A percentile compares a stretch with the other conserved stretches of the same genome.
Conservation (phyloP, 75 land plant genomes). For the Pinus tabuliformis region DNA sequence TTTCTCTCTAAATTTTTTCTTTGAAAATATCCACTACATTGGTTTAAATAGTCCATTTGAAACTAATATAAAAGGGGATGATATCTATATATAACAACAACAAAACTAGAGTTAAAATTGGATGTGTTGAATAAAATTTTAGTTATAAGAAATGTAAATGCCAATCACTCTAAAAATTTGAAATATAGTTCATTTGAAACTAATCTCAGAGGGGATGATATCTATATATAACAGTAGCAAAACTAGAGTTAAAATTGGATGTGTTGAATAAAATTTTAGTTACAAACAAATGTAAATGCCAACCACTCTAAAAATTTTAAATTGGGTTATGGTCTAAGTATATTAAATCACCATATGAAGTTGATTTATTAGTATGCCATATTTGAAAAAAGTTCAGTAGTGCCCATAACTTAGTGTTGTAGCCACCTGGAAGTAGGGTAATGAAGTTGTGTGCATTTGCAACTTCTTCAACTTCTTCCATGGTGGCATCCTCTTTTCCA, state of each 20-base stretch:
- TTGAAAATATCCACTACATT: background rate
- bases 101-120: no score
- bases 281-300: background rate
- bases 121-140: no score
- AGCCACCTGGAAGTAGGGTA: slow-evolving; percentile 68
- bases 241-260: background rate
- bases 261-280: background rate
- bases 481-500: slow-evolving; percentile 82
- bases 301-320: background rate
- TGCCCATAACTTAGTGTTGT: slow-evolving; percentile 65
- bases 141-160: no score
- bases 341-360: background rate
- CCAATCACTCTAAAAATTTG: no score
- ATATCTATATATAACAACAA: no score
- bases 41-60: background rate
- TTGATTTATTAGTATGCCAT: background rate
- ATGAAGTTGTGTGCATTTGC: slow-evolving; percentile 88
- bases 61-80: background rate
- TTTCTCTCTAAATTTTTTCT: background rate
- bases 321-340: background rate
- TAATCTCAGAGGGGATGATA: background rate
- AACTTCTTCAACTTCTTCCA: slow-evolving; percentile 78
- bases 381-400: background rate
- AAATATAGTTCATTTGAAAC: no score
- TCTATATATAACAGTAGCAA: background rate